These are phyloP conservation scores for Macrocybe sp. DNA, from an alignment of 1,284 basidiomycete species.

Conservation along the genomic window DNA sequence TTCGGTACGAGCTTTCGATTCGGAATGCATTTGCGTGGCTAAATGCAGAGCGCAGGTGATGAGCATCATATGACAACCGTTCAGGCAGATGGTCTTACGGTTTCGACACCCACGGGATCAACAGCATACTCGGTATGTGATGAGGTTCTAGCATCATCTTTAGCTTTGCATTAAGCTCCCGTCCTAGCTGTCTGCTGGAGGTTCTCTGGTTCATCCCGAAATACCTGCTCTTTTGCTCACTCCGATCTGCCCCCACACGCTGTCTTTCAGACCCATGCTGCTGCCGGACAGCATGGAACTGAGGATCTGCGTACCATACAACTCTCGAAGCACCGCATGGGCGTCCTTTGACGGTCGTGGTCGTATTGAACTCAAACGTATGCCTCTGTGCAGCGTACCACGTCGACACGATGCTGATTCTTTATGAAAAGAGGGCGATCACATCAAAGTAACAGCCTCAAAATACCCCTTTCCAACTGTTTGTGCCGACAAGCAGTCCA, in stretches of 20 bases:
- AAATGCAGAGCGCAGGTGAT: conserved; percentile 58
- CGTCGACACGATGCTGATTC: background rate
- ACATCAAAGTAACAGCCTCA: conserved; percentile 98
- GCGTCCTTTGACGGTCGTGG: conserved; percentile 98
- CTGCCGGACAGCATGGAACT: conserved; percentile 98
- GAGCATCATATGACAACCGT: conserved; percentile 99
- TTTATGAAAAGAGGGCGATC: conserved; percentile 81
- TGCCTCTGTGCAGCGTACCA: conserved; percentile 26
- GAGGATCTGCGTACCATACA: conserved; percentile 97
- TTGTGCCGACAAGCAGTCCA: conserved; percentile 94
- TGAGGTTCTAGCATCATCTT: background rate
- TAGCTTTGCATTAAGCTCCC: conserved; percentile 5
- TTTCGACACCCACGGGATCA: conserved; percentile 96
- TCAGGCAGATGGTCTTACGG: conserved; percentile 94
- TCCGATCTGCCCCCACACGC: conserved; percentile 97
- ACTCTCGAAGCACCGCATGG: conserved; percentile 98
- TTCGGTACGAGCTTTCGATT: conserved; percentile 65
- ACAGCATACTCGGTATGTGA: conserved; percentile 90
- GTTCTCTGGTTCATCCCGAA: conserved; percentile 96
- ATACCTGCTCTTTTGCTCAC: conserved; percentile 96
- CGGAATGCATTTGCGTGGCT: background rate
- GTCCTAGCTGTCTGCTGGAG: conserved; percentile 86
- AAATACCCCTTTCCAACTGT: conserved; percentile 99
- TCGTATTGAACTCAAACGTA: conserved; percentile 91
- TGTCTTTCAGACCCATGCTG: conserved; percentile 98